Evolutionary conservation across 148 eudicot species (phyloP).

Genomic region (Silene conica): DNA sequence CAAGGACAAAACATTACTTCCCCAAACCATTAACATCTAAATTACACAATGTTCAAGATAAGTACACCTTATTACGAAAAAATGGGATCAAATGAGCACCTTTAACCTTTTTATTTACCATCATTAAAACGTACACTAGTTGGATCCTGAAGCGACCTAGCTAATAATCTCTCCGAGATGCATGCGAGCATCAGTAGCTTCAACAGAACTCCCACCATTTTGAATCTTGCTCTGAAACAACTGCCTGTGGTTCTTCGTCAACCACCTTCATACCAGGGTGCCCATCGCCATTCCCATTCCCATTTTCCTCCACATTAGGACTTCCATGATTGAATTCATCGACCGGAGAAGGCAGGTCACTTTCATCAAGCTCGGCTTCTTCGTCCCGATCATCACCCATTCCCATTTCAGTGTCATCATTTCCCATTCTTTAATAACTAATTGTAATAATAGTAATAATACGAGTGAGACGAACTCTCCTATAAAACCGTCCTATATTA

Average conservation of each 20-base stretch:
- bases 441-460: too few species aligned
- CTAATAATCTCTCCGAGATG: too few species aligned
- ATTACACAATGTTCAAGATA: neutral
- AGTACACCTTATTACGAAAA: neutral
- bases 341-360: constrained; percentile 21
- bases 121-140: too few species aligned
- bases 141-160: constrained; percentile 15
- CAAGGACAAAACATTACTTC: too few species aligned
- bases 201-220: too few species aligned
- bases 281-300: constrained; percentile 3
- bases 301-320: constrained; percentile 5
- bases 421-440: constrained; percentile 23
- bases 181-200: too few species aligned
- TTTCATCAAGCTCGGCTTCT: constrained; percentile 31
- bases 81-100: constrained; percentile 8
- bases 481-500: too few species aligned
- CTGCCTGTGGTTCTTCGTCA: too few species aligned
- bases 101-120: constrained; percentile 28
- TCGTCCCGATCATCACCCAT: constrained; percentile 21
- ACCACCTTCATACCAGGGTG: neutral
- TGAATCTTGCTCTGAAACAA: too few species aligned
- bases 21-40: neutral
- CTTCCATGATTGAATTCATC: constrained; percentile 16
- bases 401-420: constrained; percentile 26
- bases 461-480: too few species aligned